Evolutionary conservation across 805 yeast species (phyloP), one percentile per base, ranked within the genome.

Genomic region (Phaffomyces opuntiae): DNA sequence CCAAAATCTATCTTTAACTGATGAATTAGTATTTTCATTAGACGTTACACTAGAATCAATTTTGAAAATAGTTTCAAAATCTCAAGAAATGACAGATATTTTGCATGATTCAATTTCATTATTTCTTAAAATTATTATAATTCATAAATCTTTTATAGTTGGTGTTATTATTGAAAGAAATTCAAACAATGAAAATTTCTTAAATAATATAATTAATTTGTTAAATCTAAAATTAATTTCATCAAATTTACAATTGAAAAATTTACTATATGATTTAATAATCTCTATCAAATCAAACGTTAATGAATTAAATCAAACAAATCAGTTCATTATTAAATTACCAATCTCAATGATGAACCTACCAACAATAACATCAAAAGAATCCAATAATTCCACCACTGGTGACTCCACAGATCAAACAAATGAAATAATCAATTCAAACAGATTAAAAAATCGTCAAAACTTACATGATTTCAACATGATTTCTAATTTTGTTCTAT

Each of bases 201-300:
- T 79, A 48, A 66, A 69, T 49, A 73, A 72, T 48, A 60, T 80
- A 55, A 68, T 74, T 11, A 63, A 64, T 11, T 52, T 81, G 14
- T 65, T 78, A 48, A 67, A 72, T 39, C 68, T 77, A 11, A 56
- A 65, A 5, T 64, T 71, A 29, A 65, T 80, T 53, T 59, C 67
- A 39, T 54, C 63, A 34, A 67, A 75, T 50, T 74, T 72, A 25
- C 79, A 75, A 50, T 57, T 81, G 43, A 72, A 73, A 50, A 80
- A 80, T 42, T 60, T 81, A 50, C 62, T 81, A 1, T 79, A 80
- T 56, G 87, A 81, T 55, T 69, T 80, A 45, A 62, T 81, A 33
- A 62, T 79, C 9, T 72, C 83, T 1, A 64, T 80, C 54, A 80
- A 79, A 56, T 52, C 64, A 4, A 55, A 51, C 38, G 55, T 62